Evolutionary conservation across 1,139 yeast species (phyloP).

Genomic region (Kodamaea alishanica): DNA sequence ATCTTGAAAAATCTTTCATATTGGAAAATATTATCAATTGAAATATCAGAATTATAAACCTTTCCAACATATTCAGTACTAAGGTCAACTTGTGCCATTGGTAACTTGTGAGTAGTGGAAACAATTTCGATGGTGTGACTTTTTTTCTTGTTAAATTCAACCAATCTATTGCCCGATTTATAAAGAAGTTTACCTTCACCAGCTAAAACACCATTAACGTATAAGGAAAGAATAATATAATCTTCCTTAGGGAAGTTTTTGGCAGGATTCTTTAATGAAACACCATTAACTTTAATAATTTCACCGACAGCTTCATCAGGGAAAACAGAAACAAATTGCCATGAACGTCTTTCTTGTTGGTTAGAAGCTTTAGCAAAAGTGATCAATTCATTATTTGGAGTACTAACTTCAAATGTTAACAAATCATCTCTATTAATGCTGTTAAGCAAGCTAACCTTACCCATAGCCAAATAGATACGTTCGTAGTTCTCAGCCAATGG

Average conservation of each 20-base stretch:
- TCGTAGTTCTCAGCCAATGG: constrained; percentile 60
- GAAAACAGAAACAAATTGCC: constrained; percentile 78
- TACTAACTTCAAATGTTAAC: constrained; percentile 47
- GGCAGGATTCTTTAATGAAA: constrained; percentile 35
- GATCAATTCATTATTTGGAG: constrained; percentile 46
- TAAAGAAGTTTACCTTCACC: constrained; percentile 53
- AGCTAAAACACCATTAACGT: constrained; percentile 56
- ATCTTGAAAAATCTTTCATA: constrained; percentile 48
- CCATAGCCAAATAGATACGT: constrained; percentile 55
- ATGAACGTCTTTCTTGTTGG: constrained; percentile 48
- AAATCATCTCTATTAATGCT: constrained; percentile 35
- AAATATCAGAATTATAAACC: constrained; percentile 55
- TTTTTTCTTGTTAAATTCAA: constrained; percentile 39
- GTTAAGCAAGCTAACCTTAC: constrained; percentile 42
- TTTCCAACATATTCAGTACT: constrained; percentile 70
- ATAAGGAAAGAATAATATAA: constrained; percentile 54
- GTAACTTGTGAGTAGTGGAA: constrained; percentile 31
- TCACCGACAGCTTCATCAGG: constrained; percentile 77
- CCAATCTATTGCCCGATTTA: constrained; percentile 39
- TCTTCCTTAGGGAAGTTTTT: constrained; percentile 47
- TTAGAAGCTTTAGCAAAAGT: constrained; percentile 68
- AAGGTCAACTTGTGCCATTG: constrained; percentile 54
- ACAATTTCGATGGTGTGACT: constrained; percentile 34
- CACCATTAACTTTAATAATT: constrained; percentile 55
- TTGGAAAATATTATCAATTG: constrained; percentile 55